phyloP scores from a whole-genome alignment of 306 rosid species.

The Ammopiptanthus mongolicus region DNA sequence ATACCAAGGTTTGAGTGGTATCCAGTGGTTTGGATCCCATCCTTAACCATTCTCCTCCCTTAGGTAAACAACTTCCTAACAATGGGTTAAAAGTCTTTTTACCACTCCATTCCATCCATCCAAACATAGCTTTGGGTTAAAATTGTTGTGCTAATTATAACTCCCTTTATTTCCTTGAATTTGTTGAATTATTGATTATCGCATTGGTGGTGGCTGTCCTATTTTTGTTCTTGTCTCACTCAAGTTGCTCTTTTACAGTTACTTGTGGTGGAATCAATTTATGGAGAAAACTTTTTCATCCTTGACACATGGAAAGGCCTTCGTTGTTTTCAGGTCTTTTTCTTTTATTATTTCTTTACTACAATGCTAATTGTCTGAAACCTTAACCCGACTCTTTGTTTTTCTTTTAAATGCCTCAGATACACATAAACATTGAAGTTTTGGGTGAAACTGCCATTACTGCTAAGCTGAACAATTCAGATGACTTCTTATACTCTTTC shows the following conservation, averaged over 20 bases:
- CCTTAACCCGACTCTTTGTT: neutral
- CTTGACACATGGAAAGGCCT: slow-evolving; percentile 54
- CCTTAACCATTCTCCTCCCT: too few relatives aligned
- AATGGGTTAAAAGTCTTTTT: too few relatives aligned
- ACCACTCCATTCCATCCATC: too few relatives aligned
- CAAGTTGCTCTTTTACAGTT: slow-evolving; percentile 41
- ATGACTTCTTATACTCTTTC: slow-evolving; percentile 61
- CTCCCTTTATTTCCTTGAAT: neutral
- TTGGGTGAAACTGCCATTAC: slow-evolving; percentile 49
- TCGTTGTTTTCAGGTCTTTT: slow-evolving; percentile 61
- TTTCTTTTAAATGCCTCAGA: slow-evolving; percentile 31
- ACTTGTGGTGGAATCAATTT: slow-evolving; percentile 81
- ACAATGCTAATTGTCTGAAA: slow-evolving; percentile 5
- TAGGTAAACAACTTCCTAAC: too few relatives aligned
- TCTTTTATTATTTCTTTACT: neutral
- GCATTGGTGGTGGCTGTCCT: neutral
- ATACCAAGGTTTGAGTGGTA: too few relatives aligned
- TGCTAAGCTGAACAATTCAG: slow-evolving; percentile 43
- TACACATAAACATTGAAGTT: slow-evolving; percentile 50
- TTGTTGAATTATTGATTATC: neutral
- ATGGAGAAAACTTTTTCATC: slow-evolving; percentile 56
- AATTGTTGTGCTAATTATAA: neutral
- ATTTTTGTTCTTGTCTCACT: slow-evolving; percentile 4
- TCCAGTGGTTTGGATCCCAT: too few relatives aligned
- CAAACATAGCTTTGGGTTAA: too few relatives aligned